phyloP scores from a whole-genome alignment of 2,329 filamentous ascomycete species.

The Chaetomium sp. region DNA sequence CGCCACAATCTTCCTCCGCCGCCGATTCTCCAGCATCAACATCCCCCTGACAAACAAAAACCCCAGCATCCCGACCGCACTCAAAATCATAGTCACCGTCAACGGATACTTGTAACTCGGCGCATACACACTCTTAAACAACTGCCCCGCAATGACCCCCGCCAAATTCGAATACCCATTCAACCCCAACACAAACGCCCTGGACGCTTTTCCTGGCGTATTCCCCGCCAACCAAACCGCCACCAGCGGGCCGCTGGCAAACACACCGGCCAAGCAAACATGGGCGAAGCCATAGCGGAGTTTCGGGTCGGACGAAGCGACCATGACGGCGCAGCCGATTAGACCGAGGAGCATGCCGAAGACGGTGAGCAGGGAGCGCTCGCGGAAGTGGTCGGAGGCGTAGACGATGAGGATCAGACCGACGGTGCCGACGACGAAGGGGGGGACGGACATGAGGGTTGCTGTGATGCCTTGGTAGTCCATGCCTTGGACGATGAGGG shows the following conservation, averaged over 20 bases:
- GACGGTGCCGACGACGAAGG: background rate
- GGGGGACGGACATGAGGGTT: conserved; percentile 2
- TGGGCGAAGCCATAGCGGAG: conserved; percentile 1
- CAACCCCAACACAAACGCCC: background rate
- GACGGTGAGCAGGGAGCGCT: conserved; percentile 1
- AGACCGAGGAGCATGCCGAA: conserved; percentile 4
- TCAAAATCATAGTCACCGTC: conserved; percentile 1
- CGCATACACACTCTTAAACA: conserved; percentile 1
- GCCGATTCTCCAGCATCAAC: background rate
- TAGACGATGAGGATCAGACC: conserved; percentile 1
- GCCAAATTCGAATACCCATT: conserved; percentile 4
- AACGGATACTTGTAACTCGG: background rate
- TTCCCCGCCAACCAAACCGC: conserved; percentile 4
- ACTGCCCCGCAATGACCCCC: conserved; percentile 2
- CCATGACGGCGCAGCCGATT: conserved; percentile 4
- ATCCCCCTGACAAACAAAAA: background rate
- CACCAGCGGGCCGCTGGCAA: conserved; percentile 1
- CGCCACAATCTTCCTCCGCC: background rate
- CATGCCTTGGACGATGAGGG: conserved; percentile 3
- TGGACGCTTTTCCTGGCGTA: background rate
- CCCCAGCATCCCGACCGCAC: background rate
- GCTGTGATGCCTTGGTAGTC: conserved; percentile 1
- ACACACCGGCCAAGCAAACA: conserved; percentile 1
- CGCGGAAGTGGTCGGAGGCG: conserved; percentile 1
- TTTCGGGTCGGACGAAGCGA: background rate